A percentile compares a stretch with the other conserved stretches of the same genome.
These are phyloP conservation scores for Colletotrichum spaethianum DNA, from an alignment of 2,329 filamentous ascomycete species.

Conservation along the genomic window DNA sequence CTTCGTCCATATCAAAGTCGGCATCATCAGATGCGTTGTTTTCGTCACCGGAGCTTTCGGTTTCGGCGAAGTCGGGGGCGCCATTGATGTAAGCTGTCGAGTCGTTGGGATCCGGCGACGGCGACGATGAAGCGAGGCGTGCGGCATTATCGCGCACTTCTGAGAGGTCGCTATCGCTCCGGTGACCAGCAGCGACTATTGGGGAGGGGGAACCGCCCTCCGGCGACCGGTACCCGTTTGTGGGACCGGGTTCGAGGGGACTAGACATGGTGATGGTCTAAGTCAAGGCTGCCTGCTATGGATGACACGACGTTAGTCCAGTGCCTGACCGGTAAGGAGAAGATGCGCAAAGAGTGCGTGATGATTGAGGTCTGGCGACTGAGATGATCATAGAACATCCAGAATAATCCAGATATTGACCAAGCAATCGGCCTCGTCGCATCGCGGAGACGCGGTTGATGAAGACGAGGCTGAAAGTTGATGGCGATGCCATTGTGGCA, in stretches of 20 bases:
- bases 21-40: slow-evolving; percentile 73
- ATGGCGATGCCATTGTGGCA: slow-evolving; percentile 61
- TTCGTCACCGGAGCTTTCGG: slow-evolving; percentile 64
- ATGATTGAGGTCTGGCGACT: slow-evolving; percentile 54
- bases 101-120: slow-evolving; percentile 60
- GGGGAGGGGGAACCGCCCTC: slow-evolving; percentile 61
- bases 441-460: slow-evolving; percentile 58
- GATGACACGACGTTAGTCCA: slow-evolving; percentile 55
- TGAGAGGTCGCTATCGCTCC: slow-evolving; percentile 83
- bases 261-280: slow-evolving; percentile 75
- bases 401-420: slow-evolving; percentile 60
- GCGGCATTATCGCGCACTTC: slow-evolving; percentile 75
- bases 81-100: slow-evolving; percentile 57
- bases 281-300: slow-evolving; percentile 68
- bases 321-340: slow-evolving; percentile 28
- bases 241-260: slow-evolving; percentile 72
- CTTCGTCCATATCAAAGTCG: slow-evolving; percentile 82
- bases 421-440: slow-evolving; percentile 59
- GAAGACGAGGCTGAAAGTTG: slow-evolving; percentile 64
- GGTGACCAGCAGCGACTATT: slow-evolving; percentile 58
- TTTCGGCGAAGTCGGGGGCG: slow-evolving; percentile 59
- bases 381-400: slow-evolving; percentile 43
- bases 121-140: slow-evolving; percentile 60
- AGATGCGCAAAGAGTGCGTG: slow-evolving; percentile 56
- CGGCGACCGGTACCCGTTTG: slow-evolving; percentile 77